Evolutionary conservation across 495 filamentous ascomycete genomes (phyloP), one percentile per base, ranked within the genome.

Genomic region (Trichoderma erinaceum): DNA sequence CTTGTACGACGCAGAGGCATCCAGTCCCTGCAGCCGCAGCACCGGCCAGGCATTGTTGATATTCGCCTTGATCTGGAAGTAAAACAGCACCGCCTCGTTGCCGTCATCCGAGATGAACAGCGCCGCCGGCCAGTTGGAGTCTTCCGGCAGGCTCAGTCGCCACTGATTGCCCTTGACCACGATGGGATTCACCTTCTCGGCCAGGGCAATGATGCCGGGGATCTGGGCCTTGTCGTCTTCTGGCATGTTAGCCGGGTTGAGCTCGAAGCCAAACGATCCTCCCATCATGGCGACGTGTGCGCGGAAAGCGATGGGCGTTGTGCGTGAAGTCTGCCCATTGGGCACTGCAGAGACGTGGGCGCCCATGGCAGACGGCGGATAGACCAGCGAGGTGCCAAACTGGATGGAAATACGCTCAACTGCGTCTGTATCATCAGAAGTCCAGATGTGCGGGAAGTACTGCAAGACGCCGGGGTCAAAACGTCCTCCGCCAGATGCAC

Each of bases 361-460:
- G n/a, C 81, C 82, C 83, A 86, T 86, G 0, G 84, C 77, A 16
- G 79, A 82, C 0, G 84, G 78, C 0, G 84, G 84, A 72, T 85
- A 86, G 0, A 77, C 82, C 16, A 84, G 75, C 0, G 83, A 84
- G 0, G 81, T 84, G 10, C 84, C 84, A 46, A 86, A 73, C 41
- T 86, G 84, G 69, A 86, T 86, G n/a, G 75, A 72, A 29, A 86
- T 75, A 16, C 83, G 80, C 56, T 83, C 78, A 1, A 84, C 70
- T 3, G 78, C 83, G 67, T 86, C 84, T 21, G 83, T 86, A 69
- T 86, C 76, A 48, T 86, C 84, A 0, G 81, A 84, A 0, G 84
- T 83, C 84, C 84, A 86, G 71, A 81, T 79, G 70, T 86, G 84
- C 0, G 84, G 82, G 78, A 82, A 85, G 71, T 81, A 87, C 63